phyloP scores from a whole-genome alignment of 2,329 filamentous ascomycete species.

The Alternaria gaisen region DNA sequence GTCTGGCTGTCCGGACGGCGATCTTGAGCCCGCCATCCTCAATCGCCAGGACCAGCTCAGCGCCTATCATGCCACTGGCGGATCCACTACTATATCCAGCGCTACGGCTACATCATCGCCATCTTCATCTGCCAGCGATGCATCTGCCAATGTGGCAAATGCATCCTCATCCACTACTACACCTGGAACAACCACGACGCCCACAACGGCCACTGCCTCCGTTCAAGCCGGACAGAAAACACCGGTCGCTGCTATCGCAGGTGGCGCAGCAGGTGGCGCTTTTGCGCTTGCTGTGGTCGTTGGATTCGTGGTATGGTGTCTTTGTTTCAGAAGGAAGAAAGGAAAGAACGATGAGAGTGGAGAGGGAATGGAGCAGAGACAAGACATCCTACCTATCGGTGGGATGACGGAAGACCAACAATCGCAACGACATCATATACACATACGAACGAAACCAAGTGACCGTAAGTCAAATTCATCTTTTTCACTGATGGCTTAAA shows the following conservation, averaged over 20 bases:
- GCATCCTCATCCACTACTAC: background rate
- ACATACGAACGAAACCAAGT: background rate
- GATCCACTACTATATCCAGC: conserved; percentile 10
- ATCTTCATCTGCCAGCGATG: background rate
- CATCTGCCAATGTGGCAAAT: conserved; percentile 4
- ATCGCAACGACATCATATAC: background rate
- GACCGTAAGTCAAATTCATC: conserved; percentile 1
- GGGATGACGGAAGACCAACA: conserved; percentile 1
- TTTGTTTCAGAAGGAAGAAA: conserved; percentile 20
- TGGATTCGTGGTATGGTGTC: conserved; percentile 28
- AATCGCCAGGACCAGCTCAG: conserved; percentile 21
- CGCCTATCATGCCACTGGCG: conserved; percentile 27
- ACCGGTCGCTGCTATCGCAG: conserved; percentile 35
- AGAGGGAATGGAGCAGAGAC: background rate
- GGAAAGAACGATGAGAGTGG: background rate
- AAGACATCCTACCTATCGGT: background rate
- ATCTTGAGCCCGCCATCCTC: conserved; percentile 35
- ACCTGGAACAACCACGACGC: conserved; percentile 3
- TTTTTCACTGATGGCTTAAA: no score
- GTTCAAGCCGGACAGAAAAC: conserved; percentile 4
- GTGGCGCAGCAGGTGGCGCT: conserved; percentile 33
- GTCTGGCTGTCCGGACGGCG: conserved; percentile 35
- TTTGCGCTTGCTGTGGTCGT: conserved; percentile 25
- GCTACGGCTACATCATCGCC: conserved; percentile 10
- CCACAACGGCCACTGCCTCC: background rate